Percentiles rank a stretch among this genome's conserved stretches.
These are phyloP conservation scores for Rauvolfia tetraphylla DNA, from an alignment of 257 asterid species.

Conservation along the genomic window DNA sequence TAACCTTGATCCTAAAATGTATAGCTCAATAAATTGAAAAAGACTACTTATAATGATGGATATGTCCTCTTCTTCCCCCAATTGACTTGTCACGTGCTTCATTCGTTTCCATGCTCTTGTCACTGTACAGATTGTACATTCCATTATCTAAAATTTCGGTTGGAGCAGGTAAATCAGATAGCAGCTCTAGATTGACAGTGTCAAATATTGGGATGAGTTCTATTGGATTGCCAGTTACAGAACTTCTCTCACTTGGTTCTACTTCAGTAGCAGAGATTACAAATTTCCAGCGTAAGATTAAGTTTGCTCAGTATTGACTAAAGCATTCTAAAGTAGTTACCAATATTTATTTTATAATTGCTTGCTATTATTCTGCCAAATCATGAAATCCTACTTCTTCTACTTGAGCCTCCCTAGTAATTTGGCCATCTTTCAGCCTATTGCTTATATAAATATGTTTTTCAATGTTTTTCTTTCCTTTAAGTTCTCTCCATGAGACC, in stretches of 20 bases:
- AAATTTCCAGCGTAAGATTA: conserved; percentile 52
- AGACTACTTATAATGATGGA: too few relatives aligned
- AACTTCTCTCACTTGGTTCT: conserved; percentile 55
- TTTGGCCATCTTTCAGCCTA: too few relatives aligned
- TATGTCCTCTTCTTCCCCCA: not conserved
- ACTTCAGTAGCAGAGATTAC: conserved; percentile 53
- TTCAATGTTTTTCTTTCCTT: not conserved
- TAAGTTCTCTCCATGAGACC: not conserved
- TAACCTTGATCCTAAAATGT: not conserved
- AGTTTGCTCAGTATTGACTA: not conserved
- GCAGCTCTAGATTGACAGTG: conserved; percentile 31
- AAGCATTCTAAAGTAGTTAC: not conserved
- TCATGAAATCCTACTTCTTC: not conserved
- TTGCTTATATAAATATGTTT: not conserved
- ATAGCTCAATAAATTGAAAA: not conserved
- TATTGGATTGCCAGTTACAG: conserved; percentile 63
- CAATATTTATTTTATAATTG: not conserved
- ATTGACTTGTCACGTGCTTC: not conserved
- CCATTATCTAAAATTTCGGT: conserved; percentile 11
- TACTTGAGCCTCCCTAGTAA: not conserved
- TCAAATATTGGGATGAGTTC: conserved; percentile 73
- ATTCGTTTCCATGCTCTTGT: not conserved
- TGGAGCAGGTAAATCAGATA: conserved; percentile 45
- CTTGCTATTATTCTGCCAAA: not conserved
- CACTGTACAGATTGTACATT: not conserved